Base-by-base conservation (phyloP, 176 grass and related monocot genomes). In the Thinopyrum elongatum region DNA sequence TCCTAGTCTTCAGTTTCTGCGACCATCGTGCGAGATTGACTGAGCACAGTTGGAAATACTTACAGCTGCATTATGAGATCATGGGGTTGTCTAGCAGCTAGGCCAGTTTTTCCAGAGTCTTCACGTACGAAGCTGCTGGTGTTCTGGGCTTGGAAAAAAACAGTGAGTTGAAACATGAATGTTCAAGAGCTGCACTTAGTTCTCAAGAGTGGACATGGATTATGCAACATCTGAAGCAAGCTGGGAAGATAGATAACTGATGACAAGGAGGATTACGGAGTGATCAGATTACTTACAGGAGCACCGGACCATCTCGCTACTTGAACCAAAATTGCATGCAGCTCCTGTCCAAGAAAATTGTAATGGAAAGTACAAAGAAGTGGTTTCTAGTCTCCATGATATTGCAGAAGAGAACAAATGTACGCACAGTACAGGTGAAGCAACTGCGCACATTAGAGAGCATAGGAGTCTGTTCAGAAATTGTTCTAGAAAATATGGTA, bases 51-150 rank as follows among this genome's bases (percentile, higher is more conserved):
- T 17, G 81, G 57, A 85, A 49, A 49, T 49, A 49, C 46, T 7
- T 78, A 85, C 27, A 21, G 53, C 60, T 80, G 27, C 44, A 72
- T 77, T 35, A 72, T 61, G 77, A 81, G 74, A 44, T 84, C 1
- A 34, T 89, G 59, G 59, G 63, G 60, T 58, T 87, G 68, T 79
- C 61, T 11, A 76, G 84, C 84, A 87, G 80, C 80, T 76, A 82
- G 34, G 74, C 28, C 4, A 63, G 28, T 47, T 49, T 74, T 92
- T 28, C 69, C 28, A 14, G 6, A 14, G 66, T 69, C 66, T 69
- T 31, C 31, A 69, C 7, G 34, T 21, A 69, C 7, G 31, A 35
- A 69, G 66, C 8, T 35, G 8, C 29, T 19, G 16, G 23, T 65
- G 62, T 13, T 68, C 65, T 4, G 65, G 21, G 15, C 16, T 22